phyloP scores from a whole-genome alignment of 768 basidiomycete genomes.

The Trametes maxima region DNA sequence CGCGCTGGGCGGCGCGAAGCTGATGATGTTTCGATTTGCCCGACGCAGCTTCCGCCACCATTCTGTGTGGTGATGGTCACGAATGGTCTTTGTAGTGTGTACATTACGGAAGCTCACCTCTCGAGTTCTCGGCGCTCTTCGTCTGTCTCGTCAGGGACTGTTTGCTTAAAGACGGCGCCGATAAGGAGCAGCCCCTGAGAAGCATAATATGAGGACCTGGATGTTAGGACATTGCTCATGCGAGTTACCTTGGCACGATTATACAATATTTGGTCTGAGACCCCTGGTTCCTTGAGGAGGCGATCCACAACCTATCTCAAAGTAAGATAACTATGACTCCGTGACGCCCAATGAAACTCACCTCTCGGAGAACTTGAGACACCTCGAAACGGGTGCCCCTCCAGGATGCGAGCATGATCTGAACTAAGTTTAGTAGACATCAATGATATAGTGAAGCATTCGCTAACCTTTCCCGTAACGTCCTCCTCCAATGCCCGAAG shows the following conservation, averaged over 20 bases:
- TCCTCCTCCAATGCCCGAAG: slow-evolving; percentile 87
- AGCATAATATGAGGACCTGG: not conserved
- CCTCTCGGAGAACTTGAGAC: slow-evolving; percentile 83
- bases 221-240: not conserved
- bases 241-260: slow-evolving; percentile 80
- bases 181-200: slow-evolving; percentile 79
- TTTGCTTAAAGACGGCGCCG: slow-evolving; percentile 87
- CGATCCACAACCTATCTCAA: slow-evolving; percentile 70
- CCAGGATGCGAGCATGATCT: slow-evolving; percentile 98
- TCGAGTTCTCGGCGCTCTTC: slow-evolving; percentile 94
- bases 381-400: slow-evolving; percentile 96
- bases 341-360: slow-evolving; percentile 22
- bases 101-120: slow-evolving; percentile 51
- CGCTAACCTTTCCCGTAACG: slow-evolving; percentile 82
- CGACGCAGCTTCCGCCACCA: slow-evolving; percentile 84
- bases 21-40: slow-evolving; percentile 63
- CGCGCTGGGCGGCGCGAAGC: slow-evolving; percentile 18
- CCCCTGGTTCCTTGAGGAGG: slow-evolving; percentile 79
- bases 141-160: slow-evolving; percentile 87
- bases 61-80: slow-evolving; percentile 43
- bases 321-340: not conserved
- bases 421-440: not conserved
- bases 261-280: slow-evolving; percentile 67
- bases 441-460: too few relatives aligned
- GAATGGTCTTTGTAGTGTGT: not conserved